Evolutionary conservation across 805 yeast species (phyloP).

Genomic region (Candida pini): DNA sequence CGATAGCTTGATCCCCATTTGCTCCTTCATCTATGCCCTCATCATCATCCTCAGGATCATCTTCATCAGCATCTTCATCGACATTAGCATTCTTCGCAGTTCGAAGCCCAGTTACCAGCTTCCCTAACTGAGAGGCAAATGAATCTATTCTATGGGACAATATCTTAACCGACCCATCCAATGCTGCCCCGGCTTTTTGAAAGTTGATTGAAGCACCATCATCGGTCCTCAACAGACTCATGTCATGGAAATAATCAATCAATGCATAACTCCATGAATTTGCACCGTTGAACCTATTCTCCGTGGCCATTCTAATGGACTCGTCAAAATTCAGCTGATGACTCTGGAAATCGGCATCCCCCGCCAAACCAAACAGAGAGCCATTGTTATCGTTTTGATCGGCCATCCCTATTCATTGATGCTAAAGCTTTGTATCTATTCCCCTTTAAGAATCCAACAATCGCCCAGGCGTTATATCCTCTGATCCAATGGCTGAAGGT

Average conservation of each 20-base stretch:
- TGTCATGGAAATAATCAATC: conserved; percentile 48
- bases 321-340: conserved; percentile 19
- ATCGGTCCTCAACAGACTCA: conserved; percentile 34
- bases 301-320: conserved; percentile 21
- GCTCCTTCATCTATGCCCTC: too few relatives aligned
- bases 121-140: conserved; percentile 26
- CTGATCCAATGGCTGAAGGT: too few relatives aligned
- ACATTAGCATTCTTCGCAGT: conserved; percentile 26
- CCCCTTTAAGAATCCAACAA: too few relatives aligned
- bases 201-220: conserved; percentile 44
- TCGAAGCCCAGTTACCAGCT: conserved; percentile 64
- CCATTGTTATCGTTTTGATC: conserved; percentile 2
- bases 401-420: background rate
- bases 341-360: conserved; percentile 4
- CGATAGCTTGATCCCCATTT: conserved; percentile 25
- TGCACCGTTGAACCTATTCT: conserved; percentile 40
- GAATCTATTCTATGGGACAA: conserved; percentile 45
- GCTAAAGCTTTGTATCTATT: background rate
- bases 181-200: conserved; percentile 38
- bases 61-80: conserved; percentile 20
- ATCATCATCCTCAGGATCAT: conserved; percentile 7
- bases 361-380: conserved; percentile 4
- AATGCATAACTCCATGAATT: conserved; percentile 47
- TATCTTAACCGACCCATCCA: conserved; percentile 51
- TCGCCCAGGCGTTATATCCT: too few relatives aligned